phyloP scores from a whole-genome alignment of 257 asterid species.

The Leptodermis oblonga region DNA sequence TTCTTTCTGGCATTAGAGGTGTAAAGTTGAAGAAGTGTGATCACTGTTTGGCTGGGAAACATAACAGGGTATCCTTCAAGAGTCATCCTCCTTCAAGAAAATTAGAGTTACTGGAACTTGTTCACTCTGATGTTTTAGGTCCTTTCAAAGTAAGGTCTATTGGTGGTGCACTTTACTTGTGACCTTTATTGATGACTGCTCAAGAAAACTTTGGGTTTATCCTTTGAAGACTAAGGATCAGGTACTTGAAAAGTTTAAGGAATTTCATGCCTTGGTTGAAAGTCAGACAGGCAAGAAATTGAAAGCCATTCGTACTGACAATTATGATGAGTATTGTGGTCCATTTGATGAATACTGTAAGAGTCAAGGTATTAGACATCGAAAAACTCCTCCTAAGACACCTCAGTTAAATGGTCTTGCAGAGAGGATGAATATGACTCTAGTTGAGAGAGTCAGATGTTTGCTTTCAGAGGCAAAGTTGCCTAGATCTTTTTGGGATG shows the following conservation, averaged over 20 bases:
- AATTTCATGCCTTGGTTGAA: background rate
- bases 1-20: too few species aligned
- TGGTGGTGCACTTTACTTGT: background rate
- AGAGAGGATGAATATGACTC: background rate
- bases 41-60: too few species aligned
- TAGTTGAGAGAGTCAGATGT: background rate
- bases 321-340: background rate
- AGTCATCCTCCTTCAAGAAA: background rate
- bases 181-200: background rate
- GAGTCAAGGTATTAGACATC: background rate
- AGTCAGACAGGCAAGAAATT: background rate
- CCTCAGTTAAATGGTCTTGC: background rate
- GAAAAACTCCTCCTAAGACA: background rate
- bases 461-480: too few species aligned
- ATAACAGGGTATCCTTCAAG: background rate
- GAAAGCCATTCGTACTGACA: background rate
- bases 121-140: background rate
- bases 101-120: background rate
- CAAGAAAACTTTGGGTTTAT: background rate
- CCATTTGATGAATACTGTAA: background rate
- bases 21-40: too few species aligned
- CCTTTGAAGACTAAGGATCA: background rate
- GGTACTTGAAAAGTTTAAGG: background rate
- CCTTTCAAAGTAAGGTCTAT: too few species aligned
- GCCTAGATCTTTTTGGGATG: too few species aligned